Conservation (phyloP, 352 stramenopile genomes). For the Phytophthora vignae region DNA sequence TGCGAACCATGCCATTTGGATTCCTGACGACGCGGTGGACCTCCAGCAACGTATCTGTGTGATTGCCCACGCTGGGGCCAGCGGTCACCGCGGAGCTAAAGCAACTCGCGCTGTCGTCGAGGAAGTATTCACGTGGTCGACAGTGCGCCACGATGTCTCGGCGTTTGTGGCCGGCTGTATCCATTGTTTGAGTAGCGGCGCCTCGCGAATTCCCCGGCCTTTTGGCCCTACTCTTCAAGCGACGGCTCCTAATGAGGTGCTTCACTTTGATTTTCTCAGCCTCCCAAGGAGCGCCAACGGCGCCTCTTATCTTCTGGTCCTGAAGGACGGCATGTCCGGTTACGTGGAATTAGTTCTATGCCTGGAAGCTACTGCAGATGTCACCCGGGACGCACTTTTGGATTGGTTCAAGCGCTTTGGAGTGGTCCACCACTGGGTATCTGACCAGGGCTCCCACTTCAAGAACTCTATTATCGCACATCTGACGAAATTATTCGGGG, state of each 20-base stretch:
- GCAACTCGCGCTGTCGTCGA: neutral
- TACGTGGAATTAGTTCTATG: neutral
- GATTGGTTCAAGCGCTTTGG: slow-evolving; percentile 1
- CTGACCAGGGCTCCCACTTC: neutral
- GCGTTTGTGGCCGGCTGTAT: neutral
- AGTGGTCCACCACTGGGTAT: neutral
- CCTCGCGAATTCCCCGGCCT: neutral
- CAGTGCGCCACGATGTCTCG: neutral
- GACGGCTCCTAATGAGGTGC: neutral
- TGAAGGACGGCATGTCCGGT: neutral
- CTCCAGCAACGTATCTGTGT: neutral
- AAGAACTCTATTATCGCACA: neutral
- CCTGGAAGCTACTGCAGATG: neutral
- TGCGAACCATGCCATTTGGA: neutral
- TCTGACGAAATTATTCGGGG: neutral
- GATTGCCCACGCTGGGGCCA: too few relatives aligned
- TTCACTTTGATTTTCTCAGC: slow-evolving; percentile 1
- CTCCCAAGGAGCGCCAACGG: neutral
- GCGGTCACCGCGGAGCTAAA: neutral
- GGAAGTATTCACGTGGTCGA: neutral
- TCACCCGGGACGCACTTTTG: neutral
- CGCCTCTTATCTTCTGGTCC: neutral
- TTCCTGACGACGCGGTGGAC: neutral
- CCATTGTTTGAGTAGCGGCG: neutral
- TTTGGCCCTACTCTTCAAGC: neutral